Conservation (phyloP, 2,329 filamentous ascomycete species). For the Penicillium frequentans region DNA sequence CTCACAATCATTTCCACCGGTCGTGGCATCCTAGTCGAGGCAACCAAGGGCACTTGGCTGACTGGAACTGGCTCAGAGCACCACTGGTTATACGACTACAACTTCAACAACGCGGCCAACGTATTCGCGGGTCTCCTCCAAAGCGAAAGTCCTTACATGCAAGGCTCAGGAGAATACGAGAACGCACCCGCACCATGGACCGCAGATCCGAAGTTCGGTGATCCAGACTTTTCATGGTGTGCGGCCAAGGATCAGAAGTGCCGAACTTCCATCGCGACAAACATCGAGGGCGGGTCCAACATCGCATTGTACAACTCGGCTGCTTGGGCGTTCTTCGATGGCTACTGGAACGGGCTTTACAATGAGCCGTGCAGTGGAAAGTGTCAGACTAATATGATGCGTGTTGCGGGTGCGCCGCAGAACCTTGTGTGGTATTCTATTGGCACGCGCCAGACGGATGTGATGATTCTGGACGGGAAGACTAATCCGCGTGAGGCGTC, state of each 20-base stretch:
- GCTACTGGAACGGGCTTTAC: constrained; percentile 28
- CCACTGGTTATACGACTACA: constrained; percentile 50
- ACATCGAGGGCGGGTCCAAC: constrained; percentile 31
- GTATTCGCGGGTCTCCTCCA: constrained; percentile 42
- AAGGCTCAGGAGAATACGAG: constrained; percentile 28
- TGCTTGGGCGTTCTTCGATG: constrained; percentile 37
- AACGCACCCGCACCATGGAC: constrained; percentile 33
- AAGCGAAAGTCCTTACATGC: constrained; percentile 38
- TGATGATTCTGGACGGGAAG: constrained; percentile 31
- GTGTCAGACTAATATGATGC: constrained; percentile 35
- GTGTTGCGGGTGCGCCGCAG: constrained; percentile 25
- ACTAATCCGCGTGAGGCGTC: constrained; percentile 24
- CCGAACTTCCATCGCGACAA: constrained; percentile 30
- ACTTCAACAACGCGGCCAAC: constrained; percentile 44
- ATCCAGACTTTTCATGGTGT: constrained; percentile 36
- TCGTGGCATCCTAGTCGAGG: constrained; percentile 45
- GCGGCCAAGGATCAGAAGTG: constrained; percentile 27
- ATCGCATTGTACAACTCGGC: constrained; percentile 35
- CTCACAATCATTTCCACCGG: constrained; percentile 37
- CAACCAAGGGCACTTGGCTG: constrained; percentile 46
- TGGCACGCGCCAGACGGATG: constrained; percentile 28
- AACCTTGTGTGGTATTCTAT: constrained; percentile 36
- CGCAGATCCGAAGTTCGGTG: constrained; percentile 21
- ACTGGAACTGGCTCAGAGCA: constrained; percentile 50
- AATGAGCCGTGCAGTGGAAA: constrained; percentile 30